Evolutionary conservation across 345 rosid genomes (phyloP), one percentile per base, ranked within the genome.

Genomic region (Psidium friedrichsthalianum): DNA sequence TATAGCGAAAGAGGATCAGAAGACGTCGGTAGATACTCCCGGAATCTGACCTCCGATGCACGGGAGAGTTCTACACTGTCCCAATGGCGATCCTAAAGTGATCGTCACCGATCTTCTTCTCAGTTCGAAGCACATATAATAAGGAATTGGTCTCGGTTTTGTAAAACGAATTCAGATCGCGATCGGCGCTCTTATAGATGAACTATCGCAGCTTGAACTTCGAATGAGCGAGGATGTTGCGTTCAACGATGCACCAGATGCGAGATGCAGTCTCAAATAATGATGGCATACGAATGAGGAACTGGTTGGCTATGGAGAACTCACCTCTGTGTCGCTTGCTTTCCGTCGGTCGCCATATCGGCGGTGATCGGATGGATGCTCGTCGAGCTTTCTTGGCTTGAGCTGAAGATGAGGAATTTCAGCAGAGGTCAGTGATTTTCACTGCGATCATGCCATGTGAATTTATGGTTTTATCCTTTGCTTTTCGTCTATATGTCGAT

Each of bases 261-360:
- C 56, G 22, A 18, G 18, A 54, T 20, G 57, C 57, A 20, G 57
- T 55, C 8, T 55, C 24, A 21, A 55, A 55, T 74, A 78, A 74
- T 15, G n/a, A 22, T 27, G 78, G 57, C 27, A 13, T 40, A 40
- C 13, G 22, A 86, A 56, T 64, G 24, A 27, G 58, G 58, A 42
- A 6, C 14, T 18, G 54, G 27, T 32, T 54, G 24, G 36, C 40
- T 24, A 42, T 14, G n/a, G 36, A 55, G 40, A 40, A 29, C 54
- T 21, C 29, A 85, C 84, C 56, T 81, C 51, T 51, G 52, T 59
- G 64, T 16, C 1, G 49, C 20, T 55, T 81, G 76, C 64, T 58
- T 51, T 25, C 83, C 52, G 74, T 85, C 78, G 52, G 84, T 59
- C 82, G 80, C 87, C 87, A 85, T 85, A n/a, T 47, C 44, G 4